Percentiles rank a stretch among this genome's conserved stretches.
Conservation (phyloP, 352 stramenopile species). For the Phytophthora capsici region DNA sequence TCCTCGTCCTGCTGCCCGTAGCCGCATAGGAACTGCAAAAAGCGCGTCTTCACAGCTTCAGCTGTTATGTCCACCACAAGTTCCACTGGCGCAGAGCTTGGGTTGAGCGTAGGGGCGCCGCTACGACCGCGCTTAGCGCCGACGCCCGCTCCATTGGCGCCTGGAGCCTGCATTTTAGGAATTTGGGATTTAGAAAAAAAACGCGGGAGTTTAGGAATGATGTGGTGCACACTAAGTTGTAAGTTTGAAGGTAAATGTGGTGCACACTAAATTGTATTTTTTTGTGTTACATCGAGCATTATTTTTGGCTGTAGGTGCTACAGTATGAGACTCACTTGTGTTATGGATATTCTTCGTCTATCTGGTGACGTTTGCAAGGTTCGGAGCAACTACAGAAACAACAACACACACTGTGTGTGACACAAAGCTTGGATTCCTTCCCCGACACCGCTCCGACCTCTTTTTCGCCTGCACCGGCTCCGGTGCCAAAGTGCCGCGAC, state of each 20-base stretch:
- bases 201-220: not conserved
- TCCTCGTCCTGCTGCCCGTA: constrained; percentile 63
- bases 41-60: constrained; percentile 84
- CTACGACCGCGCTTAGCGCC: constrained; percentile 52
- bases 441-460: not conserved
- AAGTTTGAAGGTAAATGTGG: not conserved
- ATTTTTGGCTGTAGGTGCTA: no score
- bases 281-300: no score
- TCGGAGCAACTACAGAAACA: not conserved
- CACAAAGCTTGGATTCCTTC: not conserved
- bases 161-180: constrained; percentile 25
- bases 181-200: constrained; percentile 16
- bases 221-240: constrained; percentile 5
- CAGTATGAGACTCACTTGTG: no score
- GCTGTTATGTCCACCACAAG: constrained; percentile 75
- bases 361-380: not conserved
- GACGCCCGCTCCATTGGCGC: constrained; percentile 4
- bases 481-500: constrained; percentile 1
- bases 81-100: constrained; percentile 48
- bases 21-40: constrained; percentile 83
- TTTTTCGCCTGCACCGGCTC: constrained; percentile 3
- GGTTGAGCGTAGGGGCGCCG: constrained; percentile 48
- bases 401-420: no score
- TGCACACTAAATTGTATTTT: no score
- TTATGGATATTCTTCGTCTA: not conserved